Conservation (phyloP, 164 flowering plant genomes). For the Aristolochia californica region DNA sequence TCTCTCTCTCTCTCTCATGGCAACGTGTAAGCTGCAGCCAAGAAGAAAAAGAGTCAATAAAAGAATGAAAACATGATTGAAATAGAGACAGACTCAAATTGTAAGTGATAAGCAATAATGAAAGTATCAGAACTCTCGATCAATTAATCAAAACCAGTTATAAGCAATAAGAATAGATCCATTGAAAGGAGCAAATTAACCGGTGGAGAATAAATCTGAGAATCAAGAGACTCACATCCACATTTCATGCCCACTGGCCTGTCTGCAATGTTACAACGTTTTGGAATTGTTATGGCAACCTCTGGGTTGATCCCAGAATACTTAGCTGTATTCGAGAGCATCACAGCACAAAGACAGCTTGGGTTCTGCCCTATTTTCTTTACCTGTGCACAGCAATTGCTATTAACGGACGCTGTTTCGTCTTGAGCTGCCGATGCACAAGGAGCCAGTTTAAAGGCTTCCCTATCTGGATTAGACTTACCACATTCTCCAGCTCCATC, state of each 20-base stretch:
- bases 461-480: constrained; percentile 21
- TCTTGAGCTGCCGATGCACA: constrained; percentile 43
- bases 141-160: no score
- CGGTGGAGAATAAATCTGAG: neutral
- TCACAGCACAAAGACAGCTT: constrained; percentile 58
- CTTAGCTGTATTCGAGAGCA: constrained; percentile 57
- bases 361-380: constrained; percentile 52
- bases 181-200: neutral
- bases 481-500: constrained; percentile 46
- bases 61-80: no score
- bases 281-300: constrained; percentile 58
- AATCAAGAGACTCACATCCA: constrained; percentile 30
- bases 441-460: constrained; percentile 45
- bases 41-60: neutral
- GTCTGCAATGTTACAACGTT: constrained; percentile 68
- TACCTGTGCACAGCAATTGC: constrained; percentile 30
- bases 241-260: constrained; percentile 58
- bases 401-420: constrained; percentile 22
- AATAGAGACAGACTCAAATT: no score
- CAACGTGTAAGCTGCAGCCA: constrained; percentile 45
- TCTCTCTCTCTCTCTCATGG: constrained; percentile 29
- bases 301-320: constrained; percentile 42
- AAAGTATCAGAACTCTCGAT: no score
- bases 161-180: neutral
- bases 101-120: no score